phyloP scores from a whole-genome alignment of 371 early-diverging fungal species.

The Haplosporangium sp. region DNA sequence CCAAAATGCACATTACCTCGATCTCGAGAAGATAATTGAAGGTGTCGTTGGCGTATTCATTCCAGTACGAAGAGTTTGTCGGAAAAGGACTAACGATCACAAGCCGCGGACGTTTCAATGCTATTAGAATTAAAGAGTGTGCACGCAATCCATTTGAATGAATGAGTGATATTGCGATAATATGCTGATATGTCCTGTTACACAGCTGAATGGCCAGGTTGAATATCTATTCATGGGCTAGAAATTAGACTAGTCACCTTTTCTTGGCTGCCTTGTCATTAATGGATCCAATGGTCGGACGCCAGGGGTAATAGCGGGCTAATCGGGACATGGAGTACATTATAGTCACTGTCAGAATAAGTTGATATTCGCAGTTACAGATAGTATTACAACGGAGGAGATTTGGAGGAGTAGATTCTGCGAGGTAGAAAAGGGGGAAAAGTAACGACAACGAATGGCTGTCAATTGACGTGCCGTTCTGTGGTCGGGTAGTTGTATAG shows the following conservation, averaged over 20 bases:
- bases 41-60: slow-evolving; percentile 41
- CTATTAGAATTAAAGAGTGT: neutral
- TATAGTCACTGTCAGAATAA: too few species aligned
- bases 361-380: too few species aligned
- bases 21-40: slow-evolving; percentile 38
- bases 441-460: too few species aligned
- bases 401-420: too few species aligned
- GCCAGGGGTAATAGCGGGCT: too few species aligned
- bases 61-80: slow-evolving; percentile 30
- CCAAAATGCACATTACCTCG: slow-evolving; percentile 17
- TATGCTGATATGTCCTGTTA: slow-evolving; percentile 17
- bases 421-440: too few species aligned
- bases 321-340: too few species aligned
- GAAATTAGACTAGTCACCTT: slow-evolving; percentile 10
- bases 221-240: neutral
- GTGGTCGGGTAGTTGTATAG: too few species aligned
- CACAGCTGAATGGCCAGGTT: slow-evolving; percentile 6
- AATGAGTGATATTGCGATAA: neutral
- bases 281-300: slow-evolving; percentile 20
- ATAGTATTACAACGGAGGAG: too few species aligned
- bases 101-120: slow-evolving; percentile 19
- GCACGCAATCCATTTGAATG: neutral
- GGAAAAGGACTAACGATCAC: slow-evolving; percentile 25
- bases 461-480: too few species aligned
- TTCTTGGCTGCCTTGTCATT: slow-evolving; percentile 38